Percentiles rank a stretch among this genome's conserved stretches.
These are phyloP conservation scores for Penicillium sp. DNA, from an alignment of 2,329 filamentous ascomycete genomes.

Conservation along the genomic window DNA sequence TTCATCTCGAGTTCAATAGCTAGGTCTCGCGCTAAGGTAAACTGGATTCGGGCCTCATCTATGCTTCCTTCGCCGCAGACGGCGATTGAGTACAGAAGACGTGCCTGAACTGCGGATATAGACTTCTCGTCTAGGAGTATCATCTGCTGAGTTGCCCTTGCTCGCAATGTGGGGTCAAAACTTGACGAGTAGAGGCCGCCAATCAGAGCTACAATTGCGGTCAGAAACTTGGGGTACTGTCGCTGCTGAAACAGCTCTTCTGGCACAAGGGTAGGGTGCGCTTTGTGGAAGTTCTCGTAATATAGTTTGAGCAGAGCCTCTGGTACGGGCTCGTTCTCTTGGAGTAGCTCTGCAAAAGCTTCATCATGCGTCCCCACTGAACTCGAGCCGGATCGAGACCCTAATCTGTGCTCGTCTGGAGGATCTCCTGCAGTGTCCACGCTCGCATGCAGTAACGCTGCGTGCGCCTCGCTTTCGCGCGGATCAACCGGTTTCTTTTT, in stretches of 20 bases:
- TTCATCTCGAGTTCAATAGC: conserved; percentile 5
- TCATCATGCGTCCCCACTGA: neutral
- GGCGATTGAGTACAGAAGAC: neutral
- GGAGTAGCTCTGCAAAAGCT: neutral
- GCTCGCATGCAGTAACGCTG: neutral
- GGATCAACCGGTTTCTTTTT: neutral
- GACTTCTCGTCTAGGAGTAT: neutral
- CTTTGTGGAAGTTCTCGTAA: conserved; percentile 4
- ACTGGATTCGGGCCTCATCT: neutral
- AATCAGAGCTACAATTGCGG: neutral
- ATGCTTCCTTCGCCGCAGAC: neutral
- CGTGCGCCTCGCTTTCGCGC: neutral
- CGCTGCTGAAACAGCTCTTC: neutral
- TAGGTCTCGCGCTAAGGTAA: neutral
- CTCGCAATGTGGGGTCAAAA: neutral
- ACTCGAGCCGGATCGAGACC: neutral
- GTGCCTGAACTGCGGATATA: neutral
- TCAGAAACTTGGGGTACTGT: neutral
- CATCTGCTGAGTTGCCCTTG: neutral
- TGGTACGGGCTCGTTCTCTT: neutral
- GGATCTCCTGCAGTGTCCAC: neutral
- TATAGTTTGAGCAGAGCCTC: conserved; percentile 7
- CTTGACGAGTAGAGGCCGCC: neutral
- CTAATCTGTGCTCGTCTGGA: neutral
- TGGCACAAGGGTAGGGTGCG: conserved; percentile 4